Evolutionary conservation across 208 protist genomes (phyloP).

Genomic region (Trypanosoma scelopori): DNA sequence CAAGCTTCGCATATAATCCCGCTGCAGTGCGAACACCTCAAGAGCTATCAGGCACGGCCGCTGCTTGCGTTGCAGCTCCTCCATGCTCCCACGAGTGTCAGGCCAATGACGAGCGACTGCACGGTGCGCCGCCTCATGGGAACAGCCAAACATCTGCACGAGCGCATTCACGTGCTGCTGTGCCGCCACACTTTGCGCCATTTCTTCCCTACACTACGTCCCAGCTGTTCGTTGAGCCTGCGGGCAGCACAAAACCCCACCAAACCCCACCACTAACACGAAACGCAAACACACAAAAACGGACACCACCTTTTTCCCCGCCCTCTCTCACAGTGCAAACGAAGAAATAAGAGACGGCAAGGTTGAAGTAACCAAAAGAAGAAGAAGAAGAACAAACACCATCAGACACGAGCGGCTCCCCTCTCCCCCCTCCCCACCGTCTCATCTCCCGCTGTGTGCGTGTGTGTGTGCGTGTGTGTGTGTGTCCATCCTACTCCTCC

Average conservation of each 20-base stretch:
- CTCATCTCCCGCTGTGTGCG: too few species aligned
- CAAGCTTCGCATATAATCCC: slow-evolving; percentile 32
- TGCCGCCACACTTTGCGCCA: neutral
- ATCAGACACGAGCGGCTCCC: too few species aligned
- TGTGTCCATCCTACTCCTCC: too few species aligned
- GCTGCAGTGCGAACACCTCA: slow-evolving; percentile 43
- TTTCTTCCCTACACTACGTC: neutral
- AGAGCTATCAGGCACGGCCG: slow-evolving; percentile 46
- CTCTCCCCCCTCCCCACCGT: too few species aligned
- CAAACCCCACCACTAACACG: too few species aligned
- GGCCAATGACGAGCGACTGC: slow-evolving; percentile 2
- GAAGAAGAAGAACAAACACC: too few species aligned
- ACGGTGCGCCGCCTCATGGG: slow-evolving; percentile 1
- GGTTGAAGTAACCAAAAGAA: too few species aligned
- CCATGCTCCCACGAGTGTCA: neutral
- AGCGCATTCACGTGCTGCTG: neutral
- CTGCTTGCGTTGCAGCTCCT: slow-evolving; percentile 32
- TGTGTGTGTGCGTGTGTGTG: too few species aligned
- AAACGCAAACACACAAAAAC: neutral
- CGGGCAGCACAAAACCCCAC: too few species aligned
- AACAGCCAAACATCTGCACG: slow-evolving; percentile 10
- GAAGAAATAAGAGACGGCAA: too few species aligned
- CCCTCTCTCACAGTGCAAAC: too few species aligned
- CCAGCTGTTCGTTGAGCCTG: neutral
- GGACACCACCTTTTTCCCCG: too few species aligned